These are phyloP conservation scores for Paraconiothyrium sp. DNA, from an alignment of 2,329 filamentous ascomycete genomes.

Conservation along the genomic window DNA sequence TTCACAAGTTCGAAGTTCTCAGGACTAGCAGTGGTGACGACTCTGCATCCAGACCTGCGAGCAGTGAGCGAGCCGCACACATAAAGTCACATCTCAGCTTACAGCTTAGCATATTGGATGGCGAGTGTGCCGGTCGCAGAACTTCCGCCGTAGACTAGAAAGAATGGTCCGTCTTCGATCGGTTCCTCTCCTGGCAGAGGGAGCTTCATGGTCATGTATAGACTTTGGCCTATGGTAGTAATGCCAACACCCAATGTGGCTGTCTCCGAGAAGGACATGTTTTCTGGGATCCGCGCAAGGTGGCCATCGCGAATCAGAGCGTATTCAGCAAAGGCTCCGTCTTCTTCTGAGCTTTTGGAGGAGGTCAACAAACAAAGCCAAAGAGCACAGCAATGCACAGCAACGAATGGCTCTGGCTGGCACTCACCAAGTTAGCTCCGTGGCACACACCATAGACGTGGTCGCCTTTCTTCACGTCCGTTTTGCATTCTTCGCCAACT, in stretches of 20 bases:
- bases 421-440: slow-evolving; percentile 41
- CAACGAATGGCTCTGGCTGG: not conserved
- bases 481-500: slow-evolving; percentile 57
- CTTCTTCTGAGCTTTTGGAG: slow-evolving; percentile 38
- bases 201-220: slow-evolving; percentile 50
- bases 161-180: slow-evolving; percentile 34
- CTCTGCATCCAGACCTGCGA: slow-evolving; percentile 3
- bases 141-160: slow-evolving; percentile 59
- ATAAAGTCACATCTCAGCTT: not conserved
- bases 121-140: slow-evolving; percentile 57
- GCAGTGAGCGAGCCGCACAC: not conserved
- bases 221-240: slow-evolving; percentile 56
- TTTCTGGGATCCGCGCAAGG: slow-evolving; percentile 56
- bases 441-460: slow-evolving; percentile 60
- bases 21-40: slow-evolving; percentile 6
- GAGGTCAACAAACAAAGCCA: not conserved
- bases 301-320: slow-evolving; percentile 59
- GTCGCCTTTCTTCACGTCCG: slow-evolving; percentile 59
- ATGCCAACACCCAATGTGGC: slow-evolving; percentile 59
- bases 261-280: slow-evolving; percentile 58
- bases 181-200: slow-evolving; percentile 47
- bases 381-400: no score
- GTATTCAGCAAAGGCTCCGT: slow-evolving; percentile 63
- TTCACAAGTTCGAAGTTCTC: slow-evolving; percentile 11
- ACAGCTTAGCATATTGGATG: slow-evolving; percentile 57